Evolutionary conservation across 257 asterid genomes (phyloP).

Genomic region (Ocimum tenuiflorum): DNA sequence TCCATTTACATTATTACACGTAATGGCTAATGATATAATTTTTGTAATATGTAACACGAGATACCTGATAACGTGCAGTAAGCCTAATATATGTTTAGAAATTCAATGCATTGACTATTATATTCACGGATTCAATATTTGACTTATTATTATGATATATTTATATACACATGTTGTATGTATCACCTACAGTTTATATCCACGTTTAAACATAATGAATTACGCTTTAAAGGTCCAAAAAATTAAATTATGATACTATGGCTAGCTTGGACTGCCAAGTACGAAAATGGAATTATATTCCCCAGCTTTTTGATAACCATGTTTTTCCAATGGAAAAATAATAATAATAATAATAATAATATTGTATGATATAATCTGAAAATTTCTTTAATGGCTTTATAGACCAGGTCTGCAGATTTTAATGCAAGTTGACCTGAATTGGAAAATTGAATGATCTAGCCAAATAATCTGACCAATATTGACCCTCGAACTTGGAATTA

Average conservation of each 20-base stretch:
- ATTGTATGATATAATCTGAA: neutral
- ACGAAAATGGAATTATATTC: too few species aligned
- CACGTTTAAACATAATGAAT: too few species aligned
- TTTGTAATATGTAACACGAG: too few species aligned
- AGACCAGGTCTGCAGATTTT: neutral
- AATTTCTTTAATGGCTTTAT: neutral
- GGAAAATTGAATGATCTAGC: neutral
- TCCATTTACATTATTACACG: neutral
- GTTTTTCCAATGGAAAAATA: too few species aligned
- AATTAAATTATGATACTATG: neutral
- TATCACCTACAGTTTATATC: too few species aligned
- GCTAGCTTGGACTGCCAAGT: neutral
- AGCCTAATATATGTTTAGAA: neutral
- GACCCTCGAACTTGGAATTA: slow-evolving; percentile 15
- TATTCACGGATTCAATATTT: neutral
- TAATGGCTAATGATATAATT: too few species aligned
- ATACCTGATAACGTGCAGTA: too few species aligned
- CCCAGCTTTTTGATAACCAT: too few species aligned
- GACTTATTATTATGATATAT: too few species aligned
- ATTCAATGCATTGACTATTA: neutral
- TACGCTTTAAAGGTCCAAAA: too few species aligned
- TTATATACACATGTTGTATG: too few species aligned
- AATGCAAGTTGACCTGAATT: neutral
- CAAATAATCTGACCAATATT: slow-evolving; percentile 10
- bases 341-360: neutral